Percentiles rank a stretch among this genome's conserved stretches.
These are phyloP conservation scores for Picochlorum sp. DNA, from an alignment of 139 green algal species.

Conservation along the genomic window DNA sequence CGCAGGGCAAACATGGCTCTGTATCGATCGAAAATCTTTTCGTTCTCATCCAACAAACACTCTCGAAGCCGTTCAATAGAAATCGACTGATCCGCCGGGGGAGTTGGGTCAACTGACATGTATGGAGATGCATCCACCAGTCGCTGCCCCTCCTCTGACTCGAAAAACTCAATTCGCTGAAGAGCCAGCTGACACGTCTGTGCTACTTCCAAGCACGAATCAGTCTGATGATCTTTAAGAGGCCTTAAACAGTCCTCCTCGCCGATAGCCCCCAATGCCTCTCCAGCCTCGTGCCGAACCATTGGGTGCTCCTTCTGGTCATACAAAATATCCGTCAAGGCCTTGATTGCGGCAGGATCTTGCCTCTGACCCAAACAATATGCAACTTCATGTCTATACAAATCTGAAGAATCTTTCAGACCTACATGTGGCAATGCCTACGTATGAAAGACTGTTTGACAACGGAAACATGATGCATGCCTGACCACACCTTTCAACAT, in stretches of 20 bases:
- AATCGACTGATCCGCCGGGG: conserved; percentile 49
- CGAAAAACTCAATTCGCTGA: conserved; percentile 62
- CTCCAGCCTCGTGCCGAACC: conserved; percentile 81
- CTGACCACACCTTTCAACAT: conserved; percentile 44
- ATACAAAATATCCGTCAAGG: conserved; percentile 48
- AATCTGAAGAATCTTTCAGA: conserved; percentile 58
- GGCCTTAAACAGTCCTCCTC: conserved; percentile 49
- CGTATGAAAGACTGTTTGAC: no score
- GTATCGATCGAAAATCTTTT: conserved; percentile 83
- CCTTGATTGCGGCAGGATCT: conserved; percentile 50
- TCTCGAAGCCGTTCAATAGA: conserved; percentile 45
- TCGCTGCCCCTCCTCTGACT: neutral
- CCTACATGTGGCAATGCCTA: conserved; percentile 25
- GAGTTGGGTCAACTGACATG: conserved; percentile 88
- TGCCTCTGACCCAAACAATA: conserved; percentile 86
- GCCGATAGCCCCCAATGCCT: conserved; percentile 82
- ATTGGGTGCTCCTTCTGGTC: conserved; percentile 67
- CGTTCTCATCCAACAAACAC: conserved; percentile 62
- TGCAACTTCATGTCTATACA: conserved; percentile 86
- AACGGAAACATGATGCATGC: no score
- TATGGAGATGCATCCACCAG: conserved; percentile 45
- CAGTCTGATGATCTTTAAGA: conserved; percentile 44
- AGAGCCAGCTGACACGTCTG: conserved; percentile 96
- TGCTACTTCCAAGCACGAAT: conserved; percentile 61
- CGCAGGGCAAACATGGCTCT: conserved; percentile 91